Conservation (phyloP, 805 yeast genomes). For the Candida golubevii region DNA sequence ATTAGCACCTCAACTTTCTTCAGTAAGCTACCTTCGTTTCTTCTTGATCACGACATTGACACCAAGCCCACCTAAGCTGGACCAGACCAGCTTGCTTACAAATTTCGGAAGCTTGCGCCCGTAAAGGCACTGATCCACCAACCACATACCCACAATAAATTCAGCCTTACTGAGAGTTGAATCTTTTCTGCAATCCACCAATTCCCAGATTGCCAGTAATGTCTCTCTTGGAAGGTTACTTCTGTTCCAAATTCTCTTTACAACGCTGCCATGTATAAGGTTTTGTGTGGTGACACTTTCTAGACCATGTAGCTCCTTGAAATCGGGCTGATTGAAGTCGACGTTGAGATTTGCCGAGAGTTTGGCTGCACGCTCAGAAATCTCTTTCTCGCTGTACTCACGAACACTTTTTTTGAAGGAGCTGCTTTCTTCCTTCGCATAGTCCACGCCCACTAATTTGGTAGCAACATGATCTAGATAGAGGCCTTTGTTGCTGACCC, state of each 20-base stretch:
- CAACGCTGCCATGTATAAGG: conserved; percentile 58
- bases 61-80: conserved; percentile 57
- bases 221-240: conserved; percentile 65
- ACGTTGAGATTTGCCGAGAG: conserved; percentile 25
- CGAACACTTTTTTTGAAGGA: conserved; percentile 10
- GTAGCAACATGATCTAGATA: conserved; percentile 43
- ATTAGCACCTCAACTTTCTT: no score
- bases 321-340: conserved; percentile 22
- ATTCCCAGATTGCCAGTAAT: conserved; percentile 57
- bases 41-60: conserved; percentile 36
- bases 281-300: conserved; percentile 25
- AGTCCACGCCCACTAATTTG: conserved; percentile 31
- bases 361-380: conserved; percentile 17
- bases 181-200: conserved; percentile 63
- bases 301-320: conserved; percentile 28
- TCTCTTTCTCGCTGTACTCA: conserved; percentile 14
- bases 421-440: conserved; percentile 13
- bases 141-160: conserved; percentile 96
- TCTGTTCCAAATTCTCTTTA: conserved; percentile 74
- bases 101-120: conserved; percentile 82
- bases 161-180: conserved; percentile 77
- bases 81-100: conserved; percentile 73
- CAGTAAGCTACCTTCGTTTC: conserved; percentile 18
- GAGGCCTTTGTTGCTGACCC: conserved; percentile 82
- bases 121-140: conserved; percentile 91